These are phyloP conservation scores for Aspergillus candidus DNA, from an alignment of 2,329 filamentous ascomycete genomes.

Conservation along the genomic window DNA sequence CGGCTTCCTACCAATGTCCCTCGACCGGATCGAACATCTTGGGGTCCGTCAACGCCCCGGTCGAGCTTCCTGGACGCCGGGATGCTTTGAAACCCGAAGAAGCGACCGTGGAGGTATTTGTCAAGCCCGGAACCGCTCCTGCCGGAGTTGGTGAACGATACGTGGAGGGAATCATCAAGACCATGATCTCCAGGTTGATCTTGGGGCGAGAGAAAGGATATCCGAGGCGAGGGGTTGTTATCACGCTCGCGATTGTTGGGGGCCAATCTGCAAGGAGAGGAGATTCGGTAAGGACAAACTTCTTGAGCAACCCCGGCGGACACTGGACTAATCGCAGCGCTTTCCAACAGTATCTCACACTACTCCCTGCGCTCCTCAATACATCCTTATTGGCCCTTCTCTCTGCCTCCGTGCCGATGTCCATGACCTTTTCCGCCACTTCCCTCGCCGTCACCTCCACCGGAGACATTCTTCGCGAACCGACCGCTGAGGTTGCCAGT, in stretches of 20 bases:
- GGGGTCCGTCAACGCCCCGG: conserved; percentile 82
- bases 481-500: conserved; percentile 57
- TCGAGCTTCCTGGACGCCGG: conserved; percentile 73
- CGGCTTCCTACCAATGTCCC: conserved; percentile 37
- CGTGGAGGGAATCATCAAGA: conserved; percentile 56
- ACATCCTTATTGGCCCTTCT: conserved; percentile 71
- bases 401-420: conserved; percentile 75
- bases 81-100: conserved; percentile 84
- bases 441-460: conserved; percentile 53
- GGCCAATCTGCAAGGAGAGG: conserved; percentile 31
- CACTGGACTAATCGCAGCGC: too few relatives aligned
- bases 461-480: conserved; percentile 50
- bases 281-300: conserved; percentile 29
- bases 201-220: conserved; percentile 39
- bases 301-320: too few relatives aligned
- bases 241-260: conserved; percentile 38
- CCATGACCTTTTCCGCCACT: conserved; percentile 62
- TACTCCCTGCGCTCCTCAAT: conserved; percentile 78
- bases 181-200: conserved; percentile 34
- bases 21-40: conserved; percentile 67
- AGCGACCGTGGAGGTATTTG: conserved; percentile 80
- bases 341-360: conserved; percentile 60
- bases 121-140: conserved; percentile 78
- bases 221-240: conserved; percentile 37
- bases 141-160: conserved; percentile 80